These are phyloP conservation scores for Termitomyces sp. DNA, from an alignment of 768 basidiomycete species.

Conservation along the genomic window DNA sequence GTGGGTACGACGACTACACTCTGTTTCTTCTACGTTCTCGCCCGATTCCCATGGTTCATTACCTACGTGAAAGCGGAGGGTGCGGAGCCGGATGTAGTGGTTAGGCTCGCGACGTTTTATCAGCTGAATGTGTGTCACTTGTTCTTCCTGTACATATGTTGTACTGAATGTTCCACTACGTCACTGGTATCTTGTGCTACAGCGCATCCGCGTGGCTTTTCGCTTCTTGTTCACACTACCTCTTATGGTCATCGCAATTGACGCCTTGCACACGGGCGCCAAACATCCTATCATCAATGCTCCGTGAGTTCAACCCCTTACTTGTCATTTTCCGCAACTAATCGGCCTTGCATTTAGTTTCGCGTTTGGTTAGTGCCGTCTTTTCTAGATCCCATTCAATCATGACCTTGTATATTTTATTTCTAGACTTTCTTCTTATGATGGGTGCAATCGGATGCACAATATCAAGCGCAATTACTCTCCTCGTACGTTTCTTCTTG, in stretches of 20 bases:
- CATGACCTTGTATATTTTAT: not conserved
- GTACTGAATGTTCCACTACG: not conserved
- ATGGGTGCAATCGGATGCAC: slow-evolving; percentile 72
- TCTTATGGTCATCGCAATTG: slow-evolving; percentile 61
- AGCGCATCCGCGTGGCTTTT: slow-evolving; percentile 73
- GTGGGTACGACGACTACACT: slow-evolving; percentile 67
- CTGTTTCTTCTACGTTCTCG: slow-evolving; percentile 68
- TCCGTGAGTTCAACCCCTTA: slow-evolving; percentile 41
- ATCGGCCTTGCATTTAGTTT: slow-evolving; percentile 37
- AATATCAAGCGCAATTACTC: slow-evolving; percentile 75
- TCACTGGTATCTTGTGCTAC: not conserved
- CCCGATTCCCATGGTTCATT: slow-evolving; percentile 69
- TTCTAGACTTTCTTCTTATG: slow-evolving; percentile 66
- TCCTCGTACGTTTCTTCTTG: slow-evolving; percentile 51
- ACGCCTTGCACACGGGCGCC: slow-evolving; percentile 48
- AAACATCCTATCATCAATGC: slow-evolving; percentile 47
- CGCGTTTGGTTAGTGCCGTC: slow-evolving; percentile 46
- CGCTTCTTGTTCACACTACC: slow-evolving; percentile 73
- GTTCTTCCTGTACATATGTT: not conserved
- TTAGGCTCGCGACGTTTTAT: slow-evolving; percentile 71
- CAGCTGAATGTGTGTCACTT: slow-evolving; percentile 67
- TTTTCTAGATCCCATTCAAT: not conserved
- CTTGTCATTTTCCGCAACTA: not conserved
- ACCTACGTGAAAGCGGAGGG: slow-evolving; percentile 68
- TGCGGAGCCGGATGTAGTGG: slow-evolving; percentile 70